Conservation (phyloP, 1,139 yeast genomes). For the Torulaspora globosa region DNA sequence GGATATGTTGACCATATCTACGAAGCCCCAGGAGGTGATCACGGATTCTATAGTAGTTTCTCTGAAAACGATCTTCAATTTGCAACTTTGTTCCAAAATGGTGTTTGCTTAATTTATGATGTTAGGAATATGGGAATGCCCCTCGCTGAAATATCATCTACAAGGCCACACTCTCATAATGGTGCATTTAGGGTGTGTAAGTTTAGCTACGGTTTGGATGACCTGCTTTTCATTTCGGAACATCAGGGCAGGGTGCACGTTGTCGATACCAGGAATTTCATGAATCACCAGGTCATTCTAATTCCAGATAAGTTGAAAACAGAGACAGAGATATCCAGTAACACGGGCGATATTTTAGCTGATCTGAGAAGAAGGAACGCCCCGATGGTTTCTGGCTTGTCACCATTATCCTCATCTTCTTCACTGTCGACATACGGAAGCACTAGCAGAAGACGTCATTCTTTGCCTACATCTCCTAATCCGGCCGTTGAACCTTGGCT, state of each 20-base stretch:
- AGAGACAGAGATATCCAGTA: constrained; percentile 7
- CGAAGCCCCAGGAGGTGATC: constrained; percentile 56
- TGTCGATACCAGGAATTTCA: constrained; percentile 67
- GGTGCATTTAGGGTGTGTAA: constrained; percentile 54
- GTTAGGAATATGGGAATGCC: constrained; percentile 56
- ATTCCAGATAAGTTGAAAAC: constrained; percentile 41
- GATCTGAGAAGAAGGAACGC: constrained; percentile 11
- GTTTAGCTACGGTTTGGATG: constrained; percentile 70
- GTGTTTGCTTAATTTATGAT: constrained; percentile 73
- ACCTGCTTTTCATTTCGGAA: constrained; percentile 70
- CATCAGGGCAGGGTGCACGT: constrained; percentile 85
- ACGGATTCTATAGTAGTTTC: constrained; percentile 82
- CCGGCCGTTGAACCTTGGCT: constrained; percentile 30
- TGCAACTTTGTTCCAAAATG: constrained; percentile 82
- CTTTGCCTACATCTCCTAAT: constrained; percentile 16
- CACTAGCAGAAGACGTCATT: constrained; percentile 15
- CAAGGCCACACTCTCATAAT: constrained; percentile 47
- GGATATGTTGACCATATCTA: constrained; percentile 39
- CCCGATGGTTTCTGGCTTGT: constrained; percentile 9
- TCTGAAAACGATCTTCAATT: constrained; percentile 67
- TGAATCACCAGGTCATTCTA: constrained; percentile 71
- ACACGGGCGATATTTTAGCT: constrained; percentile 2
- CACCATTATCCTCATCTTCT: constrained; percentile 11
- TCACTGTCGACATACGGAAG: constrained; percentile 9
- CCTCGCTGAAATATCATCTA: constrained; percentile 52